Percentiles rank a stretch among this genome's conserved stretches.
These are phyloP conservation scores for Alternaria rosae DNA, from an alignment of 2,329 filamentous ascomycete genomes.

Conservation along the genomic window DNA sequence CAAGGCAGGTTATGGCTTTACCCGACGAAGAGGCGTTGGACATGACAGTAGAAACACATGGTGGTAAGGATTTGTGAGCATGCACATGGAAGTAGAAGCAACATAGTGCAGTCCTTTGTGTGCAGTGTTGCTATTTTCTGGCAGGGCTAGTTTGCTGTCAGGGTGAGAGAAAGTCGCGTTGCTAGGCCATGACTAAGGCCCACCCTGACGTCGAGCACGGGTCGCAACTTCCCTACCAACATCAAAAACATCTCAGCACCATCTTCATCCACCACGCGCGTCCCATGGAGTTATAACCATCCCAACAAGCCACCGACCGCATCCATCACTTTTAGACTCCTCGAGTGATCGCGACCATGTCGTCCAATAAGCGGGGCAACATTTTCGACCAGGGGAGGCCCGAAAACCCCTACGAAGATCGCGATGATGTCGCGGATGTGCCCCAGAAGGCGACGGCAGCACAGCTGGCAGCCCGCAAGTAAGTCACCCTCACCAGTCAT, in stretches of 20 bases:
- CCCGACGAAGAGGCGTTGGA: neutral
- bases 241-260: conserved; percentile 18
- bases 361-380: conserved; percentile 35
- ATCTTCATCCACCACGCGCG: conserved; percentile 9
- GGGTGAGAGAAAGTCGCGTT: conserved; percentile 6
- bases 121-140: neutral
- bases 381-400: conserved; percentile 39
- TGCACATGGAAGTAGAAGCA: neutral
- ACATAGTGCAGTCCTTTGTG: neutral
- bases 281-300: conserved; percentile 16
- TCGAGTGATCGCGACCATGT: conserved; percentile 34
- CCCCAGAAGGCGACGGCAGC: conserved; percentile 62
- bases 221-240: conserved; percentile 13
- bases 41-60: neutral
- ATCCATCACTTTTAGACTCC: conserved; percentile 17
- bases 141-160: neutral
- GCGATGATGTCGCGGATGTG: conserved; percentile 52
- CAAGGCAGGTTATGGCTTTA: neutral
- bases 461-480: conserved; percentile 63
- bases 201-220: conserved; percentile 19
- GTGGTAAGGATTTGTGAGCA: neutral
- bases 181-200: conserved; percentile 15
- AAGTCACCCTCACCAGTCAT: conserved; percentile 46
- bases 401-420: conserved; percentile 38
- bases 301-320: conserved; percentile 6